These are phyloP conservation scores for Coleophoma crateriformis DNA, from an alignment of 2,329 filamentous ascomycete species.

Conservation along the genomic window DNA sequence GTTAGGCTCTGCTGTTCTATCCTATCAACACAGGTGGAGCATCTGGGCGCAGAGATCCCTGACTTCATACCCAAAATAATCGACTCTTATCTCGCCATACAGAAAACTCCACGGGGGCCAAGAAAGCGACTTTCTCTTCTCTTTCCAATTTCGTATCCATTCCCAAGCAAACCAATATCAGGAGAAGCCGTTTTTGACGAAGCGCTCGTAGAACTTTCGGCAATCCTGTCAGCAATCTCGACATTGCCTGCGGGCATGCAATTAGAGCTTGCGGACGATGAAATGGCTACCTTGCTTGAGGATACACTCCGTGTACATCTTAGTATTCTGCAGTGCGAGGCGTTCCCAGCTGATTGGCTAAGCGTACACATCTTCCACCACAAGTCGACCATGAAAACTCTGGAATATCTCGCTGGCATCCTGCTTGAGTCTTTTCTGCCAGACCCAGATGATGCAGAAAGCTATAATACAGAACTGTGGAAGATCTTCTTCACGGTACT, in stretches of 20 bases:
- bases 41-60: slow-evolving; percentile 74
- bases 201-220: slow-evolving; percentile 80
- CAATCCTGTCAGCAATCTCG: slow-evolving; percentile 77
- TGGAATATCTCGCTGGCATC: slow-evolving; percentile 77
- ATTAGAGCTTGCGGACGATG: slow-evolving; percentile 67
- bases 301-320: slow-evolving; percentile 80
- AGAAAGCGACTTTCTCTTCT: slow-evolving; percentile 75
- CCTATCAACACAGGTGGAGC: slow-evolving; percentile 75
- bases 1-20: slow-evolving; percentile 91
- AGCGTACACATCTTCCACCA: slow-evolving; percentile 92
- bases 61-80: slow-evolving; percentile 89
- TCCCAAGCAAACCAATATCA: slow-evolving; percentile 66
- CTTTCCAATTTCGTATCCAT: slow-evolving; percentile 87
- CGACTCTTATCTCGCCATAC: slow-evolving; percentile 78
- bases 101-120: slow-evolving; percentile 44
- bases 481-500: slow-evolving; percentile 87
- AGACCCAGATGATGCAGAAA: slow-evolving; percentile 74
- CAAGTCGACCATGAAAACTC: slow-evolving; percentile 77
- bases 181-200: slow-evolving; percentile 68
- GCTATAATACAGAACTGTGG: slow-evolving; percentile 90
- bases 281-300: slow-evolving; percentile 69
- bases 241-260: slow-evolving; percentile 70
- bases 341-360: slow-evolving; percentile 85
- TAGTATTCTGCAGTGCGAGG: slow-evolving; percentile 82
- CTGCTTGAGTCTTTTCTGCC: slow-evolving; percentile 82